A percentile compares a stretch with the other conserved stretches of the same genome.
These are phyloP conservation scores for Pulchroboletus neoregius DNA, from an alignment of 1,284 basidiomycete species.

Conservation along the genomic window DNA sequence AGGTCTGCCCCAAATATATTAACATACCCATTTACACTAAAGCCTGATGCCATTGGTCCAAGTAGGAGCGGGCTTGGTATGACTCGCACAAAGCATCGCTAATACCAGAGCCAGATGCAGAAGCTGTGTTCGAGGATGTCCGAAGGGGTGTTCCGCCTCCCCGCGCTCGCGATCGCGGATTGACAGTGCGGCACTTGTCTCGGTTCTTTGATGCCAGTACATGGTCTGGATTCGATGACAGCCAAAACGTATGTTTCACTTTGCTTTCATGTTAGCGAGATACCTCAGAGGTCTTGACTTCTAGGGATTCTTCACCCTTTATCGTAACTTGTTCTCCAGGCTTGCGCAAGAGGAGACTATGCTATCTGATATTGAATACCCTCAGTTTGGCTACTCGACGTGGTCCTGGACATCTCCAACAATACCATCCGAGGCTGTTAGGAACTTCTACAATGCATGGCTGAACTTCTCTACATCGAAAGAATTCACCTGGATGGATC, in stretches of 20 bases:
- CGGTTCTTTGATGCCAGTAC: slow-evolving; percentile 81
- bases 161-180: slow-evolving; percentile 72
- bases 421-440: slow-evolving; percentile 45
- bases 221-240: slow-evolving; percentile 71
- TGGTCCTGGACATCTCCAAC: slow-evolving; percentile 65
- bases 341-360: slow-evolving; percentile 80
- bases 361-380: slow-evolving; percentile 58
- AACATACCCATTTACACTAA: background rate
- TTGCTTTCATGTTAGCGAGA: background rate
- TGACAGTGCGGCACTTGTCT: slow-evolving; percentile 78
- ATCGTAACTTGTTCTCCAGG: slow-evolving; percentile 83
- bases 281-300: background rate
- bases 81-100: slow-evolving; percentile 92
- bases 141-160: slow-evolving; percentile 65
- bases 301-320: slow-evolving; percentile 86
- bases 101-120: slow-evolving; percentile 76
- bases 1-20: slow-evolving; percentile 50
- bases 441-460: slow-evolving; percentile 87
- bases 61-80: slow-evolving; percentile 97
- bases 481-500: slow-evolving; percentile 86
- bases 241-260: slow-evolving; percentile 52
- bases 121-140: slow-evolving; percentile 83
- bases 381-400: slow-evolving; percentile 79
- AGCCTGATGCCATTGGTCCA: slow-evolving; percentile 27
- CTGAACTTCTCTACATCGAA: slow-evolving; percentile 85